Evolutionary conservation across 345 rosid species (phyloP).

Genomic region (Eucalyptus marginata): DNA sequence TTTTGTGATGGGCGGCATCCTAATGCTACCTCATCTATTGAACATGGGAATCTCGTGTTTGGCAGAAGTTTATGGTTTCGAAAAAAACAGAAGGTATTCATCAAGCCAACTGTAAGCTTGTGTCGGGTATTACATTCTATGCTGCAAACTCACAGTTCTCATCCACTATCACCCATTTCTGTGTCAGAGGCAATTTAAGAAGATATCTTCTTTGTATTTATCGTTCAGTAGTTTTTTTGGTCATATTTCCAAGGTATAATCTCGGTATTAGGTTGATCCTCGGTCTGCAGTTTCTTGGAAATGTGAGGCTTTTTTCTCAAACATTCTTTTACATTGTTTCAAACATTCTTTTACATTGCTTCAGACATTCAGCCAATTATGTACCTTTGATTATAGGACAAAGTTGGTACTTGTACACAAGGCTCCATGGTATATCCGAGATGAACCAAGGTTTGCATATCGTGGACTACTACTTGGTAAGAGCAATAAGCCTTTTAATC

Average conservation of each 20-base stretch:
- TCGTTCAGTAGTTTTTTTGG: neutral
- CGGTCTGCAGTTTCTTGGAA: neutral
- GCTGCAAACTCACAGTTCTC: neutral
- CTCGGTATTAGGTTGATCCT: neutral
- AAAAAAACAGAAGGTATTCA: neutral
- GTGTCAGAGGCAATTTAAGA: neutral
- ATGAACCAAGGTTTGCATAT: slow-evolving; percentile 67
- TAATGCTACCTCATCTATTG: neutral
- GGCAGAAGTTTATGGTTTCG: neutral
- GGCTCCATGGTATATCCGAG: slow-evolving; percentile 84
- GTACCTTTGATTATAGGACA: slow-evolving; percentile 57
- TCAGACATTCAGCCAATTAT: slow-evolving; percentile 93
- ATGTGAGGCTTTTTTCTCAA: neutral
- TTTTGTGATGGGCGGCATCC: neutral
- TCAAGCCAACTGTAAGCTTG: neutral
- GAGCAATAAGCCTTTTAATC: neutral
- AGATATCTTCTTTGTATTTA: neutral
- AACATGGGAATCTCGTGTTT: neutral
- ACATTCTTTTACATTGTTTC: slow-evolving; percentile 6
- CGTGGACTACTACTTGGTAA: slow-evolving; percentile 81
- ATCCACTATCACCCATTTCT: neutral
- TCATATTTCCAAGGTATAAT: neutral
- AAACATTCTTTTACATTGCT: slow-evolving; percentile 49
- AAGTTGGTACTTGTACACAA: slow-evolving; percentile 53
- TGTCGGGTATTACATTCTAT: accelerated